These are phyloP conservation scores for Neospermospora avenae DNA, from an alignment of 2,329 filamentous ascomycete genomes.

Conservation along the genomic window DNA sequence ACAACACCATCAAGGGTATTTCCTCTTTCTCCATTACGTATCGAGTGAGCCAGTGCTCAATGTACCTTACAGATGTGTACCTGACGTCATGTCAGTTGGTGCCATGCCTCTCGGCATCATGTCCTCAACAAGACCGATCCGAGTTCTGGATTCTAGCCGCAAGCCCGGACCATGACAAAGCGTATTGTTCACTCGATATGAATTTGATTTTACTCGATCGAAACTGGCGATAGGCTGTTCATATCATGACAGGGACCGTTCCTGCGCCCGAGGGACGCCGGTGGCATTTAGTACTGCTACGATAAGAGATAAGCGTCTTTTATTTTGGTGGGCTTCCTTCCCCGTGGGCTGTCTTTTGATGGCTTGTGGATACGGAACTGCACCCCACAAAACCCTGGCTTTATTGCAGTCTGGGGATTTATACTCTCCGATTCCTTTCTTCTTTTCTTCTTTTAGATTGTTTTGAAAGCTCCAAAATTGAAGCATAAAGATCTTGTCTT, in stretches of 20 bases:
- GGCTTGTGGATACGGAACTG: conserved; percentile 19
- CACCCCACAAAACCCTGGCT: conserved; percentile 28
- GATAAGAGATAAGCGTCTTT: conserved; percentile 24
- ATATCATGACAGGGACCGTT: neutral
- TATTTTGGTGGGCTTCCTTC: conserved; percentile 12
- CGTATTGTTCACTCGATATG: conserved; percentile 25
- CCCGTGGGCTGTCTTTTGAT: conserved; percentile 13
- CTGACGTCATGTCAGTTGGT: neutral
- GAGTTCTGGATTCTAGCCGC: neutral
- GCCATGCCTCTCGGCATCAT: neutral
- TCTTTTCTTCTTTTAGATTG: conserved; percentile 9
- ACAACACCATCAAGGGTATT: neutral
- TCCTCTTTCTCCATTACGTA: conserved; percentile 3
- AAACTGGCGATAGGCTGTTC: neutral
- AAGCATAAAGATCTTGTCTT: conserved; percentile 2
- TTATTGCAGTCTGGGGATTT: neutral
- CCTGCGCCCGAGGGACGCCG: neutral
- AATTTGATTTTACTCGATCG: conserved; percentile 15
- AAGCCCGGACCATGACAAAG: too few relatives aligned
- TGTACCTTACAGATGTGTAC: neutral
- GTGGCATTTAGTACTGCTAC: neutral
- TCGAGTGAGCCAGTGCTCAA: neutral
- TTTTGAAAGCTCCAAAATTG: neutral
- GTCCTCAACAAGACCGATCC: neutral
- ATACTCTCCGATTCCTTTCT: conserved; percentile 12